Conservation (phyloP, 108 stramenopile species). For the Discostella pseudostelligera region DNA sequence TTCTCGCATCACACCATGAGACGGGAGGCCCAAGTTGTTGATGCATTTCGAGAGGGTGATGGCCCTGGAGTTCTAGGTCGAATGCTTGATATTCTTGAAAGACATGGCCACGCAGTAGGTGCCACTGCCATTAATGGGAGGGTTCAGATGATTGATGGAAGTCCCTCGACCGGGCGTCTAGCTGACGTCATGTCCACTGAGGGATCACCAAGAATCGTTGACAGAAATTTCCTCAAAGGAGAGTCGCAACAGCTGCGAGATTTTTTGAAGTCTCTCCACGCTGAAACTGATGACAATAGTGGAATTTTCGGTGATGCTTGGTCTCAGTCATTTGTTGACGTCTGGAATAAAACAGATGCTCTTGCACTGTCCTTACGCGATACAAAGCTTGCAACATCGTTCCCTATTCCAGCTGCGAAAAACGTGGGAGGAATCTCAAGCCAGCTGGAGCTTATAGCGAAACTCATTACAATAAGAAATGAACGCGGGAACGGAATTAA, state of each 20-base stretch:
- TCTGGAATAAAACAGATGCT: slow-evolving; percentile 23
- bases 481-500: slow-evolving; percentile 42
- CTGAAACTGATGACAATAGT: slow-evolving; percentile 16
- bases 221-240: slow-evolving; percentile 14
- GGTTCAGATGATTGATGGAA: slow-evolving; percentile 35
- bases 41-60: slow-evolving; percentile 31
- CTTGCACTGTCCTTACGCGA: slow-evolving; percentile 4
- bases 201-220: slow-evolving; percentile 18
- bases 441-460: slow-evolving; percentile 38
- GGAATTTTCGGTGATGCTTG: slow-evolving; percentile 45
- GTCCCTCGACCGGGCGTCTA: slow-evolving; percentile 27
- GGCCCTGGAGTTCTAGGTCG: slow-evolving; percentile 50
- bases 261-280: slow-evolving; percentile 26
- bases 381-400: slow-evolving; percentile 11
- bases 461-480: slow-evolving; percentile 38
- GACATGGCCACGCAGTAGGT: slow-evolving; percentile 22
- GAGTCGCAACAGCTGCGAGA: slow-evolving; percentile 15
- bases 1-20: slow-evolving; percentile 38
- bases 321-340: slow-evolving; percentile 44
- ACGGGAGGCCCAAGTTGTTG: slow-evolving; percentile 26
- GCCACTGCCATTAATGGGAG: slow-evolving; percentile 37
- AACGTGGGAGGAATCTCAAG: slow-evolving; percentile 24
- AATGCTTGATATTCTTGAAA: slow-evolving; percentile 44
- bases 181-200: slow-evolving; percentile 32
- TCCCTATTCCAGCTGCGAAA: not conserved